These are phyloP conservation scores for Euphorbia tirucalli DNA, from an alignment of 345 rosid species.

Conservation along the genomic window DNA sequence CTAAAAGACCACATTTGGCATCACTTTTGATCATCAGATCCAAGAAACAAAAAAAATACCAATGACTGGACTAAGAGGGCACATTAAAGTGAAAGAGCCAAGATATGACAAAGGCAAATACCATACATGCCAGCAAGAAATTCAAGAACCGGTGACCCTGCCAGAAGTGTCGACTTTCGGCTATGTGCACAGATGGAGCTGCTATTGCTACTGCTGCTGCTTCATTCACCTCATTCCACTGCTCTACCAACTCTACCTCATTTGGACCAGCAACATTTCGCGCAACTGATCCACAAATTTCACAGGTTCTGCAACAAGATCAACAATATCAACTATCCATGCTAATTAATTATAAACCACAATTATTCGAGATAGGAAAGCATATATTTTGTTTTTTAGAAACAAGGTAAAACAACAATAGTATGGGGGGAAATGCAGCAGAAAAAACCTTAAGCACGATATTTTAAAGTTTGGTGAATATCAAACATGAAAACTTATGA, in stretches of 20 bases:
- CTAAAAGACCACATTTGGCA: neutral
- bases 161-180: conserved; percentile 60
- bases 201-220: conserved; percentile 32
- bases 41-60: neutral
- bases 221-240: conserved; percentile 42
- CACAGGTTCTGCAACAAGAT: conserved; percentile 67
- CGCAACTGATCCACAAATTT: conserved; percentile 87
- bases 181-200: conserved; percentile 24
- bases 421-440: no score
- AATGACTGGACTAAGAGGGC: conserved; percentile 36
- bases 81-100: conserved; percentile 95
- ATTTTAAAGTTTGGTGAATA: no score
- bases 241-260: conserved; percentile 50
- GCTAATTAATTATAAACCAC: neutral
- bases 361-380: neutral
- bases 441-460: neutral
- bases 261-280: conserved; percentile 53
- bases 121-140: conserved; percentile 89
- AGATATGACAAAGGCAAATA: conserved; percentile 87
- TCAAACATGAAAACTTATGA: neutral
- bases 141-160: conserved; percentile 82
- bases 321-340: neutral
- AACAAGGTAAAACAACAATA: no score
- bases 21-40: conserved; percentile 11
- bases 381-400: neutral